Percentiles rank a stretch among this genome's conserved stretches.
These are phyloP conservation scores for Pestalotiopsis sp. DNA, from an alignment of 2,329 filamentous ascomycete species.

Conservation along the genomic window DNA sequence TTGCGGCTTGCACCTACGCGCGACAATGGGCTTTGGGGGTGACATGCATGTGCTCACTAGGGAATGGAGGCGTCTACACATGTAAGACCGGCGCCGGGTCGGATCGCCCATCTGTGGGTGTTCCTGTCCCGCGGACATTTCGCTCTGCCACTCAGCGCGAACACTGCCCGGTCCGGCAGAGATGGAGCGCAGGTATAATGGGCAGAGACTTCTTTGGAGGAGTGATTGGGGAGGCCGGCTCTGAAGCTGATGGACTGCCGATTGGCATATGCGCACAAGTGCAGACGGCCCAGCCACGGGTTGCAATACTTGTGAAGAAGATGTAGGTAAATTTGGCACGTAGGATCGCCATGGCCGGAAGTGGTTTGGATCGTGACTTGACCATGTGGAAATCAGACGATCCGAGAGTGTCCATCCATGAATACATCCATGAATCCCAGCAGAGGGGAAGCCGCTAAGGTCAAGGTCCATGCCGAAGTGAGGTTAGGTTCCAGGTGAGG, in stretches of 20 bases:
- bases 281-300: not conserved
- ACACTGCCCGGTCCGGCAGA: not conserved
- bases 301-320: not conserved
- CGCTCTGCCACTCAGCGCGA: not conserved
- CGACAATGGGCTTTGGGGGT: not conserved
- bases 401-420: not conserved
- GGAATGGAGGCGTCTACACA: not conserved
- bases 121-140: not conserved
- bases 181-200: not conserved
- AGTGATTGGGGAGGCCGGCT: not conserved
- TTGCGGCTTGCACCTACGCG: not conserved
- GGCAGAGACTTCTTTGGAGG: not conserved
- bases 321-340: not conserved
- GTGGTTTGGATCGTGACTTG: not conserved
- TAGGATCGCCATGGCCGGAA: not conserved
- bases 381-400: not conserved
- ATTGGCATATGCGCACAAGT: not conserved
- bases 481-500: not conserved
- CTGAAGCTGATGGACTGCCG: not conserved
- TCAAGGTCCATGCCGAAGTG: not conserved
- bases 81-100: not conserved
- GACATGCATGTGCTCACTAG: not conserved
- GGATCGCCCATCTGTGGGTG: not conserved
- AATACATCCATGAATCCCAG: not conserved
- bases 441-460: not conserved